These are phyloP conservation scores for Ceratobasidium sp. DNA, from an alignment of 1,284 basidiomycete species.

Conservation along the genomic window DNA sequence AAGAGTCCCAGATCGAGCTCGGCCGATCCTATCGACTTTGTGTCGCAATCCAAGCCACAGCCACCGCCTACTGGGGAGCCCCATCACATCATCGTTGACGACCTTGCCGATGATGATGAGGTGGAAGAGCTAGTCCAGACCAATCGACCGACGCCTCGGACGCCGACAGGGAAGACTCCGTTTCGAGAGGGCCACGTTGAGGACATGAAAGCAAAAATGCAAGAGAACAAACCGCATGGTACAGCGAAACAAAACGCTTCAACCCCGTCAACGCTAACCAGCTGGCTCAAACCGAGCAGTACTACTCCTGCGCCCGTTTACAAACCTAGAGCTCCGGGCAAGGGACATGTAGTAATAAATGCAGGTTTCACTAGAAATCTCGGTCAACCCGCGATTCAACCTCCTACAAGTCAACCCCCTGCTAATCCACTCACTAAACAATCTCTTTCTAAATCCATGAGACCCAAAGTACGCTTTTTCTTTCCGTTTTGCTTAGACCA, in stretches of 20 bases:
- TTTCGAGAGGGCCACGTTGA: constrained; percentile 9
- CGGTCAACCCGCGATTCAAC: neutral
- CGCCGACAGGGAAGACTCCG: constrained; percentile 17
- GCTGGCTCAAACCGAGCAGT: neutral
- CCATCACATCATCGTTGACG: constrained; percentile 2
- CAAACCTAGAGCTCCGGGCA: constrained; percentile 1
- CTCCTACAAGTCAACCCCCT: neutral
- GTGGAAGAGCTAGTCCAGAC: neutral
- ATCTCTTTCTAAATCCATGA: neutral
- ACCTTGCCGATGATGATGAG: constrained; percentile 28
- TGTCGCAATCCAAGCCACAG: neutral
- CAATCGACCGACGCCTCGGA: neutral
- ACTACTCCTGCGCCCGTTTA: neutral
- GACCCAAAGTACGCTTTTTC: neutral
- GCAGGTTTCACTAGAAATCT: constrained; percentile 7
- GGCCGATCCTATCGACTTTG: constrained; percentile 22
- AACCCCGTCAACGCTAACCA: neutral
- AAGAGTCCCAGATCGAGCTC: constrained; percentile 10
- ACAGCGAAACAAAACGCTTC: neutral
- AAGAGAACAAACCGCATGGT: neutral
- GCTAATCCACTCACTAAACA: neutral
- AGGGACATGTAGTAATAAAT: neutral
- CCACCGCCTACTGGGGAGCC: neutral
- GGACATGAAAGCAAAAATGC: neutral
- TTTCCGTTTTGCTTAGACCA: neutral